Conservation (phyloP, 208 protist genomes). For the Entamoeba moshkovskii region DNA sequence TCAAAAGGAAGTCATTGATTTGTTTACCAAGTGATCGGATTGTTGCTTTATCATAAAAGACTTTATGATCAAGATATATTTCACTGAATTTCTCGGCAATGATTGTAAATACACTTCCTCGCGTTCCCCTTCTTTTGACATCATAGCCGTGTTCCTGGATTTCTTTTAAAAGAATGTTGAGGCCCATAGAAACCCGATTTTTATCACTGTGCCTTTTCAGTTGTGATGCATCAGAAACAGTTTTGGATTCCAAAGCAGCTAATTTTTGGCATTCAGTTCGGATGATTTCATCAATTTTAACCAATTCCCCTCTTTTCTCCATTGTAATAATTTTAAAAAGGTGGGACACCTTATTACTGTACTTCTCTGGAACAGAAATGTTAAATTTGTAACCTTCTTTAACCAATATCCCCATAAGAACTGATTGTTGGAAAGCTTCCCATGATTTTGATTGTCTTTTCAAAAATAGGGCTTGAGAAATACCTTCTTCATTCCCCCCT, state of each 20-base stretch:
- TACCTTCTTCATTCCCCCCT: background rate
- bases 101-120: background rate
- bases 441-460: background rate
- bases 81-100: background rate
- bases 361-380: background rate
- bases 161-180: background rate
- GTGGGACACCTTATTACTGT: background rate
- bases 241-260: background rate
- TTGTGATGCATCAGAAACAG: background rate
- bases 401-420: background rate
- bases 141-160: background rate
- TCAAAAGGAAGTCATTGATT: background rate
- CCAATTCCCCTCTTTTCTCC: background rate
- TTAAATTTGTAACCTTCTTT: background rate
- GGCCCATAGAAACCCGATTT: background rate
- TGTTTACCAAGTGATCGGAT: background rate
- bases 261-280: background rate
- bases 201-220: background rate
- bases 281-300: background rate
- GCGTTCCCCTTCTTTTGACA: background rate
- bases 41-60: background rate
- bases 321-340: background rate
- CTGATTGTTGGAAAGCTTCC: background rate
- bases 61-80: background rate
- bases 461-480: background rate